A percentile compares a stretch with the other conserved stretches of the same genome.
Conservation (phyloP, 2,329 filamentous ascomycete species). For the Colletotrichum nymphaeae region DNA sequence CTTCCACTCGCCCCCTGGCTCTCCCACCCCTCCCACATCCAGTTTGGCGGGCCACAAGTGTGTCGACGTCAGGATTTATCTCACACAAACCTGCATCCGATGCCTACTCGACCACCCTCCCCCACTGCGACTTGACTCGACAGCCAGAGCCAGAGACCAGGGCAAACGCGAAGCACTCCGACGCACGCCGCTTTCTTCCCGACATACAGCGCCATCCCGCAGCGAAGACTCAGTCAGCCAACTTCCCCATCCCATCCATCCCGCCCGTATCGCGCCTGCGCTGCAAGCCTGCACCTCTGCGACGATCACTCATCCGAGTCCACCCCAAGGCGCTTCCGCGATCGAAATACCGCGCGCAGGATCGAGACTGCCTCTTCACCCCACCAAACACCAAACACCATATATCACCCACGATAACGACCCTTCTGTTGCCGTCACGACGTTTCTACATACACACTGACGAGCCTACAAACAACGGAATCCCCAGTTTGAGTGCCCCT, state of each 20-base stretch:
- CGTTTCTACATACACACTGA: neutral
- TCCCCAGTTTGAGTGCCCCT: neutral
- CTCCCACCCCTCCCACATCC: conserved; percentile 19
- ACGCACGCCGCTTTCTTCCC: neutral
- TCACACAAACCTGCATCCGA: conserved; percentile 22
- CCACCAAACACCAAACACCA: neutral
- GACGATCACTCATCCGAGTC: conserved; percentile 10
- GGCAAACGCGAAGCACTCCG: conserved; percentile 16
- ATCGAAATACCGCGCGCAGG: conserved; percentile 24
- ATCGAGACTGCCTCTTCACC: conserved; percentile 15
- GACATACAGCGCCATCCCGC: conserved; percentile 6
- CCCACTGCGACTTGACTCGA: neutral
- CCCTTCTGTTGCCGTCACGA: neutral
- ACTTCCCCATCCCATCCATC: neutral
- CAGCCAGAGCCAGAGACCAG: neutral
- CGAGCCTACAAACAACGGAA: neutral
- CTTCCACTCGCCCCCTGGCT: neutral
- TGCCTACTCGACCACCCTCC: conserved; percentile 1
- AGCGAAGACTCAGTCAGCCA: neutral
- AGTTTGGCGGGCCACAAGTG: conserved; percentile 26
- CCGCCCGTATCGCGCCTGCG: conserved; percentile 10
- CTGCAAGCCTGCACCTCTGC: neutral
- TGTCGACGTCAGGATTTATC: conserved; percentile 29
- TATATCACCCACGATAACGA: conserved; percentile 23
- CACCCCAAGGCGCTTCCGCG: conserved; percentile 3